Percentiles rank a stretch among this genome's conserved stretches.
Conservation (phyloP, 2,329 filamentous ascomycete species). For the Paracoccidioides lutzii region DNA sequence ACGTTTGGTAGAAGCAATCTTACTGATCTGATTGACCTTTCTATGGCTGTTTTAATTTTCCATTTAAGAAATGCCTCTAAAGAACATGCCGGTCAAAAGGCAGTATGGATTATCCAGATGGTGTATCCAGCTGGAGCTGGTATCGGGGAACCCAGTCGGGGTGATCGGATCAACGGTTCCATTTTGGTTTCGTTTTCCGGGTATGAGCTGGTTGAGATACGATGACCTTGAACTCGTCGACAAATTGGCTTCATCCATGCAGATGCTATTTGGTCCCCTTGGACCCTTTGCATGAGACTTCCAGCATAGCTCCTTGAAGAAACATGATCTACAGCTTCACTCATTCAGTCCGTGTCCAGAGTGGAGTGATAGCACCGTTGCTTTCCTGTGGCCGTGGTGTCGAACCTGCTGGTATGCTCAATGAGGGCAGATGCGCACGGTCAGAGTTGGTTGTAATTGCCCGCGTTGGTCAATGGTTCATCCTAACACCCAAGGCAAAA, state of each 20-base stretch:
- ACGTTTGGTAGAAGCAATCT: conserved; percentile 42
- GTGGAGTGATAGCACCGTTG: conserved; percentile 41
- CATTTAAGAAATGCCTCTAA: conserved; percentile 52
- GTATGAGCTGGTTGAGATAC: conserved; percentile 48
- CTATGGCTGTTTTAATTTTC: conserved; percentile 45
- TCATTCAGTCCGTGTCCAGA: conserved; percentile 45
- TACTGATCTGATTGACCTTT: conserved; percentile 44
- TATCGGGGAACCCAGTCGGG: conserved; percentile 53
- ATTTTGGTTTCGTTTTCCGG: conserved; percentile 40
- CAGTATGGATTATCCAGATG: conserved; percentile 15
- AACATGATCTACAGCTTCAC: conserved; percentile 45
- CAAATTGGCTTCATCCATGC: conserved; percentile 32
- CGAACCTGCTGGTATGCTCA: conserved; percentile 52
- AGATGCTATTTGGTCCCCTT: conserved; percentile 34
- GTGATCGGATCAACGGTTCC: conserved; percentile 56
- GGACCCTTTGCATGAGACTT: conserved; percentile 30
- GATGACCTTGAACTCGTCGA: conserved; percentile 41
- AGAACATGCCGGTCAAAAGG: conserved; percentile 52
- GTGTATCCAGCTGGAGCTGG: conserved; percentile 44
- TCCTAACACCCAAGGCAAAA: background rate
- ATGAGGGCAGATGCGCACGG: conserved; percentile 55
- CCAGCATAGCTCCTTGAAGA: conserved; percentile 38
- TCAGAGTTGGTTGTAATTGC: conserved; percentile 19
- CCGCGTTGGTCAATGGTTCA: no score
- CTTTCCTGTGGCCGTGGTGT: conserved; percentile 44